Conservation (phyloP, 2,329 filamentous ascomycete genomes). For the Cylindrodendrum hubeiense region DNA sequence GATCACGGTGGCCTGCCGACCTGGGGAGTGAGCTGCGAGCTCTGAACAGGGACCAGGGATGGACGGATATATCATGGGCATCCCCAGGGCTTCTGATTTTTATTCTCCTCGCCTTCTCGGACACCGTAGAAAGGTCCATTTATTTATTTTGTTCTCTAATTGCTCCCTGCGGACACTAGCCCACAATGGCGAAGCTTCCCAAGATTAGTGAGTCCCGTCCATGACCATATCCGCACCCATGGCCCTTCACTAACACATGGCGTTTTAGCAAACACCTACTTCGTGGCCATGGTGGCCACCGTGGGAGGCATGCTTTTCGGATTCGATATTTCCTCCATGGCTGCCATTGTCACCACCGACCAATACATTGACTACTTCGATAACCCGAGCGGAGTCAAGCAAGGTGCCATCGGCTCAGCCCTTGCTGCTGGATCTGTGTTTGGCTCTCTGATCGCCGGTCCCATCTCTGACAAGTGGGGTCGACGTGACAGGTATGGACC, state of each 20-base stretch:
- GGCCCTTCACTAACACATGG: background rate
- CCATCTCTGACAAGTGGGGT: slow-evolving; percentile 26
- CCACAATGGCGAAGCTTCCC: slow-evolving; percentile 16
- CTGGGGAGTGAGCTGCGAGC: background rate
- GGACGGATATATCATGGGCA: background rate
- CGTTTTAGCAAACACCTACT: slow-evolving; percentile 14
- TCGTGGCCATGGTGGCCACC: slow-evolving; percentile 23
- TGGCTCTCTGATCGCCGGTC: slow-evolving; percentile 24
- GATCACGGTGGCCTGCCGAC: background rate
- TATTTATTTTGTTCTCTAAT: background rate
- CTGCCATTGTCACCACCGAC: slow-evolving; percentile 24
- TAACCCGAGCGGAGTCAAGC: slow-evolving; percentile 21
- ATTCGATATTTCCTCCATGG: slow-evolving; percentile 26
- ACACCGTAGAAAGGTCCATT: background rate
- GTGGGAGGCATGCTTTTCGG: slow-evolving; percentile 27
- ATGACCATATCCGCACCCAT: no score
- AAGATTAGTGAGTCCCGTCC: slow-evolving; percentile 11
- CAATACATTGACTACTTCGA: slow-evolving; percentile 31
- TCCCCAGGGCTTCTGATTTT: background rate
- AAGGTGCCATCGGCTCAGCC: slow-evolving; percentile 26
- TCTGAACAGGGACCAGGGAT: background rate
- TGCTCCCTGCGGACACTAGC: background rate
- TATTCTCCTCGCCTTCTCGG: background rate
- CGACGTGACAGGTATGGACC: slow-evolving; percentile 19
- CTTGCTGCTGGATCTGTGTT: slow-evolving; percentile 27